Percentiles rank a stretch among this genome's conserved stretches.
Evolutionary conservation across 371 early-diverging fungal species (phyloP).

Genomic region (Saksenaea vasiformis): DNA sequence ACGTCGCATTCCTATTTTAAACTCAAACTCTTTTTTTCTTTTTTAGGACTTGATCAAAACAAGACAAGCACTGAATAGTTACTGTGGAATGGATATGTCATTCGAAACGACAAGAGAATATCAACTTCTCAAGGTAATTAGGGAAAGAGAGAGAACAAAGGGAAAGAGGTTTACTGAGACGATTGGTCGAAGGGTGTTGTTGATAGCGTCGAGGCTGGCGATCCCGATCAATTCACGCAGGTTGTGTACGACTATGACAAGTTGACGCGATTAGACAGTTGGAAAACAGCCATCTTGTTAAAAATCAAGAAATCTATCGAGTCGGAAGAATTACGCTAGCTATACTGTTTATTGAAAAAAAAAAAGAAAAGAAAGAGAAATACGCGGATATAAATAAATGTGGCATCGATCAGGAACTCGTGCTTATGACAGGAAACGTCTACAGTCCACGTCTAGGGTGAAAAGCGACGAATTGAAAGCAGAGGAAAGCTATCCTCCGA

Average conservation of each 20-base stretch:
- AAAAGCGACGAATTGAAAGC: too few relatives aligned
- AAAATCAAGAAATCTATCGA: slow-evolving; percentile 72
- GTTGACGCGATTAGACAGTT: slow-evolving; percentile 88
- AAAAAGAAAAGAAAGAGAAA: background rate
- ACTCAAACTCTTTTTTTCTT: background rate
- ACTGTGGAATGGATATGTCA: slow-evolving; percentile 74
- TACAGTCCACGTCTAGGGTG: too few relatives aligned
- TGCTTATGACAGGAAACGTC: too few relatives aligned
- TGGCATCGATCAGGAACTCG: too few relatives aligned
- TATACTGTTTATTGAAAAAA: too few relatives aligned
- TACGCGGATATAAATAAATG: too few relatives aligned
- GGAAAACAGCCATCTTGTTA: slow-evolving; percentile 93
- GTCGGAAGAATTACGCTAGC: slow-evolving; percentile 39
- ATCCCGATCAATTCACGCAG: slow-evolving; percentile 83
- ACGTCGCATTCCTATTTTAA: background rate
- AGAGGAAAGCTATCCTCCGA: too few relatives aligned
- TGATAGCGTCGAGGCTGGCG: slow-evolving; percentile 76
- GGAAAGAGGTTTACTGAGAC: background rate
- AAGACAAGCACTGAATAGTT: slow-evolving; percentile 40
- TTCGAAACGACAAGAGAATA: slow-evolving; percentile 88
- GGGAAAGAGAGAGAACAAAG: background rate
- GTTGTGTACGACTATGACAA: slow-evolving; percentile 84
- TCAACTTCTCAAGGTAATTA: slow-evolving; percentile 69
- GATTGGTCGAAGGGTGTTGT: slow-evolving; percentile 56
- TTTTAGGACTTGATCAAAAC: slow-evolving; percentile 41